Conservation (phyloP, 2,329 filamentous ascomycete species). For the Biscogniauxia mediterranea region DNA sequence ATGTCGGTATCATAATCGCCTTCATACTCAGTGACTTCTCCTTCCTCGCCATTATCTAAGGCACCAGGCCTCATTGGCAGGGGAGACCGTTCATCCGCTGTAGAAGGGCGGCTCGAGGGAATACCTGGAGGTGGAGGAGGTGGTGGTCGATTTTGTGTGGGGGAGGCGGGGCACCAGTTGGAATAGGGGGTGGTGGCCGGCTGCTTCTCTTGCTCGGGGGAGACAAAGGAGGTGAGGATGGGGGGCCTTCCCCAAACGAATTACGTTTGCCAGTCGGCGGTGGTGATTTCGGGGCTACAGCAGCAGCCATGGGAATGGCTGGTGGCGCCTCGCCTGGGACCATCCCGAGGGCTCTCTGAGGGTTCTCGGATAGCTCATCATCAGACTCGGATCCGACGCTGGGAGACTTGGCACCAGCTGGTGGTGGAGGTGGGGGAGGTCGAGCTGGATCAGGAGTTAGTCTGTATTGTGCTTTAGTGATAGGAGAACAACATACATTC, state of each 20-base stretch:
- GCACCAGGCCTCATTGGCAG: constrained; percentile 42
- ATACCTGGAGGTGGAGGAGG: constrained; percentile 63
- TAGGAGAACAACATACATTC: constrained; percentile 52
- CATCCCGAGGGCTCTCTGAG: constrained; percentile 44
- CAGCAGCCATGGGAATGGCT: constrained; percentile 42
- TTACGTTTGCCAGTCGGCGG: constrained; percentile 31
- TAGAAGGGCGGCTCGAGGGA: constrained; percentile 55
- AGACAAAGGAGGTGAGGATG: constrained; percentile 37
- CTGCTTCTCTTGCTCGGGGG: constrained; percentile 53
- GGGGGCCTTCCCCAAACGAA: constrained; percentile 38
- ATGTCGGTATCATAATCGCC: constrained; percentile 98
- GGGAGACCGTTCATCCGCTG: constrained; percentile 49
- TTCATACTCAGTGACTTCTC: constrained; percentile 90
- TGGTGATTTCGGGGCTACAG: constrained; percentile 46
- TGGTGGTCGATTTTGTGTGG: constrained; percentile 59
- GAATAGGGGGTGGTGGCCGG: constrained; percentile 60
- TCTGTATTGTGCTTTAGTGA: constrained; percentile 1
- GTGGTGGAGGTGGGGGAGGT: constrained; percentile 54
- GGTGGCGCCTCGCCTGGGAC: constrained; percentile 39
- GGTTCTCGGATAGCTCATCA: constrained; percentile 70
- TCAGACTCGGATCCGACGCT: constrained; percentile 83
- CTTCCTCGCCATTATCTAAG: constrained; percentile 61
- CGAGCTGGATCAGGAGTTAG: constrained; percentile 50
- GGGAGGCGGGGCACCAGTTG: constrained; percentile 50
- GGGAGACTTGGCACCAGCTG: constrained; percentile 58